Percentiles rank a stretch among this genome's conserved stretches.
Conservation (phyloP, 2,329 filamentous ascomycete species). For the Orbilia javanica region DNA sequence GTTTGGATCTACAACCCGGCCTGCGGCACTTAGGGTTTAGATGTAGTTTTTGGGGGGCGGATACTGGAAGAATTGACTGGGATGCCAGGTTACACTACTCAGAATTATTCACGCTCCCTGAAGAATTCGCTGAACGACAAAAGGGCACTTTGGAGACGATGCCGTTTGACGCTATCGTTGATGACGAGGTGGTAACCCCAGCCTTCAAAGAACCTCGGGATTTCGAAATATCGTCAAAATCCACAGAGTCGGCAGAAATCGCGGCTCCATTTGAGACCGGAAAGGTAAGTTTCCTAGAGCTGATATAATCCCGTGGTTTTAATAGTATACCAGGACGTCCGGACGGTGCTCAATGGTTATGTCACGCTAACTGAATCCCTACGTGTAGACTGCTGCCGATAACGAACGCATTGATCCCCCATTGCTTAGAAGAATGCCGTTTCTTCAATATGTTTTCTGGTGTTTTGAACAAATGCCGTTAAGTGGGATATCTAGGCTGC, state of each 20-base stretch:
- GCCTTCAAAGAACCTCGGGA: too few relatives aligned
- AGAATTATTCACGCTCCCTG: neutral
- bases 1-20: slow-evolving; percentile 4
- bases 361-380: too few relatives aligned
- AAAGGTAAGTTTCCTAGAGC: neutral
- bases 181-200: too few relatives aligned
- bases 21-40: neutral
- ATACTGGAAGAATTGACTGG: neutral
- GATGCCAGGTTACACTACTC: neutral
- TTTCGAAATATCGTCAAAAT: neutral
- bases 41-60: neutral
- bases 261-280: neutral
- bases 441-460: too few relatives aligned
- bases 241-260: neutral
- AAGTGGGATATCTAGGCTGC: neutral
- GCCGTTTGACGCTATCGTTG: neutral
- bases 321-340: too few relatives aligned
- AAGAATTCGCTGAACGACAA: slow-evolving; percentile 4
- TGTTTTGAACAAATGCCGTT: neutral
- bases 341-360: too few relatives aligned
- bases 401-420: too few relatives aligned
- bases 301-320: too few relatives aligned
- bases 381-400: too few relatives aligned
- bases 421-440: too few relatives aligned
- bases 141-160: slow-evolving; percentile 15